phyloP scores from a whole-genome alignment of 2,329 filamentous ascomycete genomes.

The Aspergillus sp. region DNA sequence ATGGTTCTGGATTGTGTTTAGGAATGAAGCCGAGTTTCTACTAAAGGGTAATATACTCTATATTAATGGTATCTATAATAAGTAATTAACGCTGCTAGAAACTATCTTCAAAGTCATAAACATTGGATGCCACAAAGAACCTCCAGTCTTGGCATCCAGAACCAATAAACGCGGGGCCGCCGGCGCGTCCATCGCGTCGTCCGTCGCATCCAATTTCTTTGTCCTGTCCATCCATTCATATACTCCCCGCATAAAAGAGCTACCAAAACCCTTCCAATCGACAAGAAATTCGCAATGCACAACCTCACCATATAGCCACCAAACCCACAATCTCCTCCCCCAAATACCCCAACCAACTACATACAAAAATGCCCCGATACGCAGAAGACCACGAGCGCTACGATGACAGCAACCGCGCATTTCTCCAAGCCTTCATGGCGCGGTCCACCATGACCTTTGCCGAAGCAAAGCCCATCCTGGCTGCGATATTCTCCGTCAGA shows the following conservation, averaged over 20 bases:
- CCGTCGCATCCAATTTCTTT: slow-evolving; percentile 1
- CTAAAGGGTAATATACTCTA: too few relatives aligned
- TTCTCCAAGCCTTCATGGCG: slow-evolving; percentile 84
- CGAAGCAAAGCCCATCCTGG: slow-evolving; percentile 72
- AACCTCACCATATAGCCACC: neutral
- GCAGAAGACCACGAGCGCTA: slow-evolving; percentile 43
- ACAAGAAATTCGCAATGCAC: neutral
- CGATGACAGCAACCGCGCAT: slow-evolving; percentile 75
- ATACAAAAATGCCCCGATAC: slow-evolving; percentile 3
- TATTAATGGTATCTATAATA: too few relatives aligned
- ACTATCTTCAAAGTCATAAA: too few relatives aligned
- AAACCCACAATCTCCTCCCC: neutral
- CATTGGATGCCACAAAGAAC: neutral
- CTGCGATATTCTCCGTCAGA: slow-evolving; percentile 69
- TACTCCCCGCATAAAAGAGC: neutral
- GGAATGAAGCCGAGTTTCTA: too few relatives aligned
- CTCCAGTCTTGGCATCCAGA: slow-evolving; percentile 15
- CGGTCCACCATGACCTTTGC: slow-evolving; percentile 74
- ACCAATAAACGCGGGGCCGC: slow-evolving; percentile 1
- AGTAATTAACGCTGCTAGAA: neutral
- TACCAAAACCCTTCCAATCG: neutral
- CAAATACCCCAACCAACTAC: neutral
- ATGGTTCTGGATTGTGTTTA: neutral
- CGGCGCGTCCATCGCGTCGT: slow-evolving; percentile 17
- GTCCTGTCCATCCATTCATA: neutral